Evolutionary conservation across 2,329 filamentous ascomycete genomes (phyloP).

Genomic region (Alternaria sp.): DNA sequence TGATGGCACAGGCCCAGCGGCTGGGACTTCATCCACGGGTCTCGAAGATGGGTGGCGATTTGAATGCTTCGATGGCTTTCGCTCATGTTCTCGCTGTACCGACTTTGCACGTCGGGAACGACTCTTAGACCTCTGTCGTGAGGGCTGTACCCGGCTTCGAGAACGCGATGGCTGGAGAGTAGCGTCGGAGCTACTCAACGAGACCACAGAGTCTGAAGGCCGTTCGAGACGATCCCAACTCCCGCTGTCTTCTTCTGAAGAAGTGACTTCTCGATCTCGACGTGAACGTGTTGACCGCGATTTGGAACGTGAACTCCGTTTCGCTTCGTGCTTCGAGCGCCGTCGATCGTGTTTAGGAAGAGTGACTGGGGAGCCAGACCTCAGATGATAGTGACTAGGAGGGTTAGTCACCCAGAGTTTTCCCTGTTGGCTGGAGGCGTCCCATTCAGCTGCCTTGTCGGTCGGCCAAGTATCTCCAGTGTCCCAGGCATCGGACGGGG

Average conservation of each 20-base stretch:
- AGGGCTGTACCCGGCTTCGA: slow-evolving; percentile 4
- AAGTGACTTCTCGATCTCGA: neutral
- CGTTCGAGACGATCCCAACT: slow-evolving; percentile 9
- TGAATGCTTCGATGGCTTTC: neutral
- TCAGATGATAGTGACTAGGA: neutral
- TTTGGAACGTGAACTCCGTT: slow-evolving; percentile 1
- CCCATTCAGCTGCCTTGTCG: neutral
- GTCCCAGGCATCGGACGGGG: slow-evolving; percentile 25
- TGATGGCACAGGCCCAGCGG: neutral
- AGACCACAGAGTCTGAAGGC: slow-evolving; percentile 11
- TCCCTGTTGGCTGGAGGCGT: neutral
- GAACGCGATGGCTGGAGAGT: slow-evolving; percentile 17
- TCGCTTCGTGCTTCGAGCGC: neutral
- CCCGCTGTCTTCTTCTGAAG: slow-evolving; percentile 14
- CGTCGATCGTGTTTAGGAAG: neutral
- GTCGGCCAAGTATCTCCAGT: slow-evolving; percentile 22
- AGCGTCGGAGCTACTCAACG: slow-evolving; percentile 14
- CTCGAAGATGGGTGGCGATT: neutral
- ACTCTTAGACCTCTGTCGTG: slow-evolving; percentile 1
- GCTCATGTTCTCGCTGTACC: neutral
- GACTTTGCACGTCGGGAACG: slow-evolving; percentile 1
- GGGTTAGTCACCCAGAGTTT: neutral
- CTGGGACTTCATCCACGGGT: neutral
- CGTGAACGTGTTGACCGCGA: neutral
- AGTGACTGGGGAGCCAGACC: neutral